Percentiles rank a stretch among this genome's conserved stretches.
Evolutionary conservation across 2,329 filamentous ascomycete species (phyloP).

Genomic region (Aureobasidium leucospermi): DNA sequence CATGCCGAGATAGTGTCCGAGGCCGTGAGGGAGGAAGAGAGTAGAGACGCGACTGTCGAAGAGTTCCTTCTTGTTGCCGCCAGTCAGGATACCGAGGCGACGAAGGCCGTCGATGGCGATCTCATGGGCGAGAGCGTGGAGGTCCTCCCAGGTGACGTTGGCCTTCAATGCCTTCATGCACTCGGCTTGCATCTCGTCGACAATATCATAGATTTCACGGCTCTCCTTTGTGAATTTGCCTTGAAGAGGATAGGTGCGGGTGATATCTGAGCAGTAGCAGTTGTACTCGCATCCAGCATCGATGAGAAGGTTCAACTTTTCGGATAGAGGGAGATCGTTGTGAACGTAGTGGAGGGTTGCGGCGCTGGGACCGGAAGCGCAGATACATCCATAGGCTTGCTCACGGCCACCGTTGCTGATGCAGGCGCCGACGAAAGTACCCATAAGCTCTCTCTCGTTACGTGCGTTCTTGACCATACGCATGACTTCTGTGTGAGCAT

Average conservation of each 20-base stretch:
- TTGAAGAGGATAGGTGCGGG: constrained; percentile 76
- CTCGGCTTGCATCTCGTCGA: constrained; percentile 77
- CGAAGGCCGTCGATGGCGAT: constrained; percentile 76
- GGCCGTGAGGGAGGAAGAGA: constrained; percentile 45
- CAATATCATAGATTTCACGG: constrained; percentile 54
- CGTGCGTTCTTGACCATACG: constrained; percentile 52
- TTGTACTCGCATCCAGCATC: constrained; percentile 63
- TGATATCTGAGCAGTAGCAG: constrained; percentile 56
- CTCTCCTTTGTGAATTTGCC: constrained; percentile 64
- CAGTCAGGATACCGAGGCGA: constrained; percentile 66
- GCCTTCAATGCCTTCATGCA: constrained; percentile 66
- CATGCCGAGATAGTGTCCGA: constrained; percentile 47
- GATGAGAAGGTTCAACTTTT: constrained; percentile 71
- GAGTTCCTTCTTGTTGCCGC: constrained; percentile 45
- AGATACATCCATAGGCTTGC: constrained; percentile 82
- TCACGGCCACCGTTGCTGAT: constrained; percentile 68
- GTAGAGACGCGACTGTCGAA: constrained; percentile 39
- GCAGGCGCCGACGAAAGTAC: constrained; percentile 68
- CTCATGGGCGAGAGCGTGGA: constrained; percentile 72
- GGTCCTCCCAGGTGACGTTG: constrained; percentile 71
- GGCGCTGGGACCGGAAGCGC: constrained; percentile 70
- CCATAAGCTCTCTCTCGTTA: constrained; percentile 80
- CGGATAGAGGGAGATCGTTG: constrained; percentile 62
- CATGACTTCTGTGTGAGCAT: constrained; percentile 70
- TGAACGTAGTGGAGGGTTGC: constrained; percentile 83